These are phyloP conservation scores for Podaxis sp. DNA, from an alignment of 768 basidiomycete species.

Conservation along the genomic window DNA sequence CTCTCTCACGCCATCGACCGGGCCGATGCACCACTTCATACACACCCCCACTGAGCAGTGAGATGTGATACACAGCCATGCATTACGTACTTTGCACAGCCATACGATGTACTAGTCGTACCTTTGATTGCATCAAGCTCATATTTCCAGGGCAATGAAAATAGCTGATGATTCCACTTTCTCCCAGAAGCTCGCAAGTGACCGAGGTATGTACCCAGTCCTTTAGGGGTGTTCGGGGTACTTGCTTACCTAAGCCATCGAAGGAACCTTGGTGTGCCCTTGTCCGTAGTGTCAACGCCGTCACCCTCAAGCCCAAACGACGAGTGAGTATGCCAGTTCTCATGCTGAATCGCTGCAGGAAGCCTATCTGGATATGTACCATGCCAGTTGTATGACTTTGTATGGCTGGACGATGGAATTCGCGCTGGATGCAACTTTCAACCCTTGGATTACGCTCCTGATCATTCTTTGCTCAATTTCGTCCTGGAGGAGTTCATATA, in stretches of 20 bases:
- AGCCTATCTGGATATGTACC: constrained; percentile 10
- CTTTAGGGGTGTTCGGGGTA: constrained; percentile 2
- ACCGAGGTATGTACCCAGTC: not conserved
- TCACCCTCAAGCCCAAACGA: constrained; percentile 47
- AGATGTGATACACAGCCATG: not conserved
- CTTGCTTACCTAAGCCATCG: constrained; percentile 25
- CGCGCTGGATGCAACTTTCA: constrained; percentile 32
- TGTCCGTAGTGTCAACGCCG: constrained; percentile 31
- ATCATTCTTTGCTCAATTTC: constrained; percentile 12
- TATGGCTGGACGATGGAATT: constrained; percentile 13
- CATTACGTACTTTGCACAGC: not conserved
- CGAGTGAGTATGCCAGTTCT: constrained; percentile 43
- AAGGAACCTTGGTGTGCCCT: constrained; percentile 12
- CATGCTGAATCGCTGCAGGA: constrained; percentile 14
- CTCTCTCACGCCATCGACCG: not conserved
- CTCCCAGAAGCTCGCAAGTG: too few relatives aligned
- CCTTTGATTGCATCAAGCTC: not conserved
- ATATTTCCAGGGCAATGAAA: not conserved
- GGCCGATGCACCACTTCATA: not conserved
- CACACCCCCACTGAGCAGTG: not conserved
- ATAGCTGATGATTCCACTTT: too few relatives aligned
- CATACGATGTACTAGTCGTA: not conserved
- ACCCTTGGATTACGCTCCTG: constrained; percentile 24
- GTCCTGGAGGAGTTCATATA: constrained; percentile 14
- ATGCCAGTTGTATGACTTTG: constrained; percentile 13